Conservation (phyloP, 2,329 filamentous ascomycete species). For the Daldinia sp. region DNA sequence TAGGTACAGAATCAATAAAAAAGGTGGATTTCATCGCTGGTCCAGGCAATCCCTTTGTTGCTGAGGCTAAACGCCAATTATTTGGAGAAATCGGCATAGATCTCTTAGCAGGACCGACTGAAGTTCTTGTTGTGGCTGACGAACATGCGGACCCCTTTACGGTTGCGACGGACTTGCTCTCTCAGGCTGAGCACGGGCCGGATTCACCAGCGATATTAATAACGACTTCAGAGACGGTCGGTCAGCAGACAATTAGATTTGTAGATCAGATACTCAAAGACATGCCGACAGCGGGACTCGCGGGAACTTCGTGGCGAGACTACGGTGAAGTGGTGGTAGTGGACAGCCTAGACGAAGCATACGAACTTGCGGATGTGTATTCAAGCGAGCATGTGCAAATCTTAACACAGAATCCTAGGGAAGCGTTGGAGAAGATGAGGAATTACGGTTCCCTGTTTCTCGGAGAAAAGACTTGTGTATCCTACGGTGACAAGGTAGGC, state of each 20-base stretch:
- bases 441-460: slow-evolving; percentile 61
- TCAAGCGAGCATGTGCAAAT: slow-evolving; percentile 62
- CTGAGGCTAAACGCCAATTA: slow-evolving; percentile 61
- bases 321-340: slow-evolving; percentile 58
- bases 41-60: slow-evolving; percentile 63
- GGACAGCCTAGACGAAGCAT: slow-evolving; percentile 55
- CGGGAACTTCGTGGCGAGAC: slow-evolving; percentile 54
- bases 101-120: slow-evolving; percentile 61
- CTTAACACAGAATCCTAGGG: slow-evolving; percentile 54
- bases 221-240: slow-evolving; percentile 55
- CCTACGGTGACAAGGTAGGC: slow-evolving; percentile 60
- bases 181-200: slow-evolving; percentile 79
- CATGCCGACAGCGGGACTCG: slow-evolving; percentile 54
- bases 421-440: slow-evolving; percentile 59
- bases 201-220: slow-evolving; percentile 61
- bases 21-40: slow-evolving; percentile 63
- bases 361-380: slow-evolving; percentile 55
- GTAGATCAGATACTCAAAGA: slow-evolving; percentile 51
- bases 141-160: slow-evolving; percentile 86
- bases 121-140: slow-evolving; percentile 84
- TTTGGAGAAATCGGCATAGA: slow-evolving; percentile 64
- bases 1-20: slow-evolving; percentile 57
- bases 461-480: slow-evolving; percentile 61
- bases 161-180: slow-evolving; percentile 91
- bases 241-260: slow-evolving; percentile 48